These are phyloP conservation scores for Monosporascus sp. DNA, from an alignment of 2,329 filamentous ascomycete genomes.

Conservation along the genomic window DNA sequence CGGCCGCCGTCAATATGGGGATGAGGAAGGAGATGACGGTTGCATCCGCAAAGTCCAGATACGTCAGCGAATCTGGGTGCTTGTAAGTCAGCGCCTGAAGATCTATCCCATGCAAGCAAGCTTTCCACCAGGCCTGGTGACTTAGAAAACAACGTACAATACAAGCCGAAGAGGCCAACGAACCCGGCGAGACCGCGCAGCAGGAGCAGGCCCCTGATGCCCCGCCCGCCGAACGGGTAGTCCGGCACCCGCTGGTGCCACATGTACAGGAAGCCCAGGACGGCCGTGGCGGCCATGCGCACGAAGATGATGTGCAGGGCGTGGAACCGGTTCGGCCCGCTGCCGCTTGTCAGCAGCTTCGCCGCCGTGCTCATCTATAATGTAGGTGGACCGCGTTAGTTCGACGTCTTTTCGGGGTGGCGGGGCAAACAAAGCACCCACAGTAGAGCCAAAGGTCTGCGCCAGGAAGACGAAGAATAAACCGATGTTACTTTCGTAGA, in stretches of 20 bases:
- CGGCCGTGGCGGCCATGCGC: constrained; percentile 32
- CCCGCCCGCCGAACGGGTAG: constrained; percentile 61
- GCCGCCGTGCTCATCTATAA: constrained; percentile 35
- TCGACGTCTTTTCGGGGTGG: constrained; percentile 5
- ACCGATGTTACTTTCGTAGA: constrained; percentile 40
- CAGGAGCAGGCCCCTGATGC: constrained; percentile 57
- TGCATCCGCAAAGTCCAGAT: constrained; percentile 71
- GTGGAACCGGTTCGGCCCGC: constrained; percentile 30
- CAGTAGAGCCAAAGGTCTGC: constrained; percentile 35
- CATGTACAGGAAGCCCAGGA: constrained; percentile 34
- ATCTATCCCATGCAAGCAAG: background rate
- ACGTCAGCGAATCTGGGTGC: constrained; percentile 48
- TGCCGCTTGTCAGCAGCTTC: constrained; percentile 28
- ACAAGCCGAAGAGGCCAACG: constrained; percentile 60
- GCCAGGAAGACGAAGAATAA: constrained; percentile 34
- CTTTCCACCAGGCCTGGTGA: too few relatives aligned
- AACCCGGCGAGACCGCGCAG: constrained; percentile 58
- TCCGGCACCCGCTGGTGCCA: constrained; percentile 43
- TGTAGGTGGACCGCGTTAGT: constrained; percentile 5
- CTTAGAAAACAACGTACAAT: constrained; percentile 24
- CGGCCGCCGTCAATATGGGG: constrained; percentile 59
- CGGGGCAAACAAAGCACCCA: constrained; percentile 14
- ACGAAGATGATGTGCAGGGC: constrained; percentile 38
- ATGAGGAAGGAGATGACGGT: constrained; percentile 76
- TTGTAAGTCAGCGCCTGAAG: background rate